phyloP scores from a whole-genome alignment of 2,329 filamentous ascomycete species.

The Colletotrichum tamarilloi region DNA sequence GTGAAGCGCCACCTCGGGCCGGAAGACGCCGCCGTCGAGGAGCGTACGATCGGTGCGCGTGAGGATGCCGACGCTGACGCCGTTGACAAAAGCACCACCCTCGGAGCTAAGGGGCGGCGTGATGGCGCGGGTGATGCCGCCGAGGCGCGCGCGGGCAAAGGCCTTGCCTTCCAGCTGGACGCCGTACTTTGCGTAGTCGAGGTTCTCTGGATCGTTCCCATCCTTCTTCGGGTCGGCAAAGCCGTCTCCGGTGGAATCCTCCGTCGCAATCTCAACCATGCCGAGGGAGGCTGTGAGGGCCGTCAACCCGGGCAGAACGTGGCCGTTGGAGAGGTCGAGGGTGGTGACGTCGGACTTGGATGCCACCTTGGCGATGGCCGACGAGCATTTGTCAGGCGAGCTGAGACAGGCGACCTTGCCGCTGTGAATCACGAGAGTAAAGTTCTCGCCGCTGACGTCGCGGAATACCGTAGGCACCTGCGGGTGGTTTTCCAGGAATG shows the following conservation, averaged over 20 bases:
- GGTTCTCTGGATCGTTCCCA: conserved; percentile 41
- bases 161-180: conserved; percentile 52
- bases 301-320: conserved; percentile 61
- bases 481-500: conserved; percentile 45
- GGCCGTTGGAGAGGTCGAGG: conserved; percentile 56
- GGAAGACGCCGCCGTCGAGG: conserved; percentile 54
- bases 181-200: conserved; percentile 53
- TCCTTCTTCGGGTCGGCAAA: conserved; percentile 42
- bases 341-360: conserved; percentile 43
- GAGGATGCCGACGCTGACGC: conserved; percentile 55
- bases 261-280: conserved; percentile 59
- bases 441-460: conserved; percentile 35
- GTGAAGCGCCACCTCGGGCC: conserved; percentile 56
- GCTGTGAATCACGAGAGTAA: conserved; percentile 52
- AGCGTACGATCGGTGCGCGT: conserved; percentile 49
- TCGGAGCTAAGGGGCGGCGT: conserved; percentile 47
- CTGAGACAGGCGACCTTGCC: conserved; percentile 54
- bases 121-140: conserved; percentile 56
- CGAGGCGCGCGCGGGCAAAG: conserved; percentile 54
- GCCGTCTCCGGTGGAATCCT: conserved; percentile 60
- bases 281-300: conserved; percentile 60
- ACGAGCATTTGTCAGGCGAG: conserved; percentile 23
- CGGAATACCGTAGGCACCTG: conserved; percentile 20
- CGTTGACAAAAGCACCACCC: conserved; percentile 46
- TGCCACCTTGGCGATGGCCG: conserved; percentile 34